phyloP scores from a whole-genome alignment of 768 basidiomycete species.

The Hypholoma sublateritium region DNA sequence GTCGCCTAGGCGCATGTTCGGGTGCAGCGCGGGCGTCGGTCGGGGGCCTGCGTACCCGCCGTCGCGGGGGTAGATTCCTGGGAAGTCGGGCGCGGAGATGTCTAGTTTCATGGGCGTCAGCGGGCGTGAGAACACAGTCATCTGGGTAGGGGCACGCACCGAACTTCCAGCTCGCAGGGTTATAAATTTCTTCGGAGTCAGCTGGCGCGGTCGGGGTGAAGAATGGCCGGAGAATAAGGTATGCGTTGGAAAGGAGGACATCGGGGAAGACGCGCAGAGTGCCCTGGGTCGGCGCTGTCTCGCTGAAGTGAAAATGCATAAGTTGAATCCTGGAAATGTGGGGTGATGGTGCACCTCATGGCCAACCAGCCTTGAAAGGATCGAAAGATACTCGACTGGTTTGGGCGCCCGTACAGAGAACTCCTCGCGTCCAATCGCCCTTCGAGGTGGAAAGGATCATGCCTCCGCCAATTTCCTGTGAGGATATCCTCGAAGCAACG shows the following conservation, averaged over 20 bases:
- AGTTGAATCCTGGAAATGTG: not conserved
- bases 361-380: slow-evolving; percentile 82
- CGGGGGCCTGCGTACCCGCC: slow-evolving; percentile 42
- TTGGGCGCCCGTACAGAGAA: slow-evolving; percentile 60
- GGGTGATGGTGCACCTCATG: slow-evolving; percentile 45
- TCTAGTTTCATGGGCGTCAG: slow-evolving; percentile 29
- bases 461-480: slow-evolving; percentile 57
- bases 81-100: slow-evolving; percentile 47
- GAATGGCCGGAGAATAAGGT: slow-evolving; percentile 76
- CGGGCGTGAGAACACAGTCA: not conserved
- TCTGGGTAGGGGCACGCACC: slow-evolving; percentile 28
- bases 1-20: slow-evolving; percentile 60
- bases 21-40: slow-evolving; percentile 58
- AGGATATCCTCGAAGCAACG: slow-evolving; percentile 64
- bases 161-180: slow-evolving; percentile 55
- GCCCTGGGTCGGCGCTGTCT: slow-evolving; percentile 69
- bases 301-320: slow-evolving; percentile 29
- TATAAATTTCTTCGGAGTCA: slow-evolving; percentile 40
- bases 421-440: slow-evolving; percentile 58
- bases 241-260: slow-evolving; percentile 65
- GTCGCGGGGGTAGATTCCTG: slow-evolving; percentile 43
- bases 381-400: slow-evolving; percentile 53
- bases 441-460: slow-evolving; percentile 67
- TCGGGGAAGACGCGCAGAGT: slow-evolving; percentile 70
- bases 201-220: slow-evolving; percentile 51